A percentile compares a stretch with the other conserved stretches of the same genome.
Conservation (phyloP, 108 stramenopile genomes). For the Conticribra weissflogii region DNA sequence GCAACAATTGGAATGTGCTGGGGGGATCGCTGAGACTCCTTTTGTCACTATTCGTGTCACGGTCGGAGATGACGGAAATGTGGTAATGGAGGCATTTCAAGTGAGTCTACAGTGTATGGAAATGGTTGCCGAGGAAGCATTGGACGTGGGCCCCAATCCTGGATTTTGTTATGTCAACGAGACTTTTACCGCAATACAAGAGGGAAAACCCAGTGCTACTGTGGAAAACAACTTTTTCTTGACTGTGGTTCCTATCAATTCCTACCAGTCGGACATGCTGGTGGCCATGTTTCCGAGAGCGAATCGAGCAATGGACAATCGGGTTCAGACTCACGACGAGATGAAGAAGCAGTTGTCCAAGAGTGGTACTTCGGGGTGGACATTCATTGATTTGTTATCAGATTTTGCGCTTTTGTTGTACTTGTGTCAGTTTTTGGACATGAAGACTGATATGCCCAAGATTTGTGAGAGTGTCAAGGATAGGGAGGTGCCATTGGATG, state of each 20-base stretch:
- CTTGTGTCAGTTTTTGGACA: constrained; percentile 82
- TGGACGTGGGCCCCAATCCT: constrained; percentile 82
- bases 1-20: constrained; percentile 93
- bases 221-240: constrained; percentile 97
- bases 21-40: constrained; percentile 93
- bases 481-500: constrained; percentile 81
- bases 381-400: constrained; percentile 86
- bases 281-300: constrained; percentile 83
- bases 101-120: constrained; percentile 96
- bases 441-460: constrained; percentile 76
- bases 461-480: constrained; percentile 84
- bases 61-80: constrained; percentile 77
- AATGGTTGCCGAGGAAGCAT: constrained; percentile 97
- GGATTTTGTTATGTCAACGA: constrained; percentile 90
- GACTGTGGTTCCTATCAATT: constrained; percentile 92
- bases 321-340: constrained; percentile 78
- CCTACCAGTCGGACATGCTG: constrained; percentile 87
- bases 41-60: constrained; percentile 95
- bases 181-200: constrained; percentile 97
- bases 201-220: constrained; percentile 90
- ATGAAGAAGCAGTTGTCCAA: constrained; percentile 87
- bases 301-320: constrained; percentile 84
- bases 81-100: constrained; percentile 93
- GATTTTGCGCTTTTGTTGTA: constrained; percentile 95
- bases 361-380: constrained; percentile 89